These are phyloP conservation scores for Neonectria neomacrospora DNA, from an alignment of 2,329 filamentous ascomycete species.

Conservation along the genomic window DNA sequence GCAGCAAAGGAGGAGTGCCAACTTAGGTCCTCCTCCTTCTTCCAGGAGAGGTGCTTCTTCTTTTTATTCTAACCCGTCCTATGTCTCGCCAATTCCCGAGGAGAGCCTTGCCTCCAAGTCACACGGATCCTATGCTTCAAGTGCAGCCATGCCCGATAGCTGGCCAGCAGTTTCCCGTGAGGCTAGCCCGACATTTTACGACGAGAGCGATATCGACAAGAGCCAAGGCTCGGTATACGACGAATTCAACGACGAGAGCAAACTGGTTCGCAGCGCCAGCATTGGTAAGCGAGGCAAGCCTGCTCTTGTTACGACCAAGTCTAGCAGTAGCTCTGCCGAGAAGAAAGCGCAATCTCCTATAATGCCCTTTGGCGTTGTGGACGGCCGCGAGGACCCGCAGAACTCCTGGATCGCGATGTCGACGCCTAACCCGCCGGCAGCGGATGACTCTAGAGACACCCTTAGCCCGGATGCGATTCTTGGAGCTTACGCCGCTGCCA, in stretches of 20 bases:
- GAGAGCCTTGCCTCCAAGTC: conserved; percentile 70
- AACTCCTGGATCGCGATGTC: conserved; percentile 59
- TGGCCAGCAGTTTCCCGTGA: conserved; percentile 66
- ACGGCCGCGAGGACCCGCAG: conserved; percentile 58
- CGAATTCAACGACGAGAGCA: conserved; percentile 65
- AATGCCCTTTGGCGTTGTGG: conserved; percentile 57
- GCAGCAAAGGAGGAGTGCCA: conserved; percentile 60
- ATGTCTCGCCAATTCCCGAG: conserved; percentile 80
- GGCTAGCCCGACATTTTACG: conserved; percentile 60
- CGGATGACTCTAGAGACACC: conserved; percentile 28
- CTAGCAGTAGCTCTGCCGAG: conserved; percentile 24
- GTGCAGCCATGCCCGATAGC: conserved; percentile 75
- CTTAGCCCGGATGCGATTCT: conserved; percentile 60
- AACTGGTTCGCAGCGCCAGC: conserved; percentile 70
- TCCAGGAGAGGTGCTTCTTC: conserved; percentile 70
- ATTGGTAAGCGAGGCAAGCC: conserved; percentile 70
- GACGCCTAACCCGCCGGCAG: conserved; percentile 33
- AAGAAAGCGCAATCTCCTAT: conserved; percentile 52
- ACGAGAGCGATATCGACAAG: conserved; percentile 61
- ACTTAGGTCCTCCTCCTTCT: conserved; percentile 69
- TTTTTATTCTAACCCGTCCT: conserved; percentile 73
- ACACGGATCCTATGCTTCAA: conserved; percentile 76
- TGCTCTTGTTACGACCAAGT: conserved; percentile 59
- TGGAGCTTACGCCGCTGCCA: conserved; percentile 62
- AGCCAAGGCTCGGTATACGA: conserved; percentile 53